Evolutionary conservation across 2,329 filamentous ascomycete species (phyloP).

Genomic region (Monosporascus sp.): DNA sequence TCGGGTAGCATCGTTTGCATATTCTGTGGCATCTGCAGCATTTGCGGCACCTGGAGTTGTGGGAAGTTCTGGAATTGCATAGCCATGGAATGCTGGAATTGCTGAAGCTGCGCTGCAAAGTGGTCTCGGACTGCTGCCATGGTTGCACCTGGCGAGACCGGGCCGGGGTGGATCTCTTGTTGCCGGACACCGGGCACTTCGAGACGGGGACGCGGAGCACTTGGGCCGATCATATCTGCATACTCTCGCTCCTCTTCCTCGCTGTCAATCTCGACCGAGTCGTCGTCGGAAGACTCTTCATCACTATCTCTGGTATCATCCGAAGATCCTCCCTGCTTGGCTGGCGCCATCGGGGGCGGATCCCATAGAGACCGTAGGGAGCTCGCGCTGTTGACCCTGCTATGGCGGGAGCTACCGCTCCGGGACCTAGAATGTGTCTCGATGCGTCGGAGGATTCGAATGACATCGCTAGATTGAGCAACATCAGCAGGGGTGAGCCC

Average conservation of each 20-base stretch:
- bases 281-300: conserved; percentile 28
- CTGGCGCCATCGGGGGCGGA: conserved; percentile 33
- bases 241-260: conserved; percentile 36
- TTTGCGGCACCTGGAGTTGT: conserved; percentile 58
- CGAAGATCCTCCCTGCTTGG: conserved; percentile 29
- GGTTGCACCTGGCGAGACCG: conserved; percentile 54
- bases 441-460: conserved; percentile 57
- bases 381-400: conserved; percentile 59
- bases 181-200: conserved; percentile 14
- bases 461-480: conserved; percentile 58
- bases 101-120: conserved; percentile 66
- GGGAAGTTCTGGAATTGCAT: conserved; percentile 61
- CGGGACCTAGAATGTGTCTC: conserved; percentile 60
- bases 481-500: conserved; percentile 69
- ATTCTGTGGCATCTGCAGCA: conserved; percentile 48
- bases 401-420: conserved; percentile 56
- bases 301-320: conserved; percentile 30
- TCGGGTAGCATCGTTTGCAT: conserved; percentile 56
- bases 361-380: conserved; percentile 66
- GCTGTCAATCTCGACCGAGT: conserved; percentile 32
- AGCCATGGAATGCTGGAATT: conserved; percentile 67
- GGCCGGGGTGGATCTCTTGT: conserved; percentile 28
- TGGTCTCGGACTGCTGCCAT: conserved; percentile 70
- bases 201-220: conserved; percentile 14
- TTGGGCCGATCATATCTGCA: conserved; percentile 31